Evolutionary conservation across 345 rosid species (phyloP), one percentile per base, ranked within the genome.

Genomic region (Ailanthus altissimus): DNA sequence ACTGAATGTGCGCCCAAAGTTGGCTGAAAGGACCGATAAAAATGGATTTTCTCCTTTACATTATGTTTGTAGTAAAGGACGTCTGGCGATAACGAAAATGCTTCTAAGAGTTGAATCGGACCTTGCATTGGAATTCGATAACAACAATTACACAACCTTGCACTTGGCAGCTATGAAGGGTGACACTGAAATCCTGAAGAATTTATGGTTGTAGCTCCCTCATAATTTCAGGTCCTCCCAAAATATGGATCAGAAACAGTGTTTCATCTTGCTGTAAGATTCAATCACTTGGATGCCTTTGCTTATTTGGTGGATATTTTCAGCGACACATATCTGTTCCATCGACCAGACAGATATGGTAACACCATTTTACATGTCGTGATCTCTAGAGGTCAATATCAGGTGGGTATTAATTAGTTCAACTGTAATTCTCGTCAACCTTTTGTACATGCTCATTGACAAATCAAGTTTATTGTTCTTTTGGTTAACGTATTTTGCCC

Each of bases 41-140:
- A 53, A 66, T 73, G 69, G 81, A 23, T 13, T n/a, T 15, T 63
- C 56, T n/a, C 40, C 73, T 9, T 67, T 79, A 69, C 81, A 79
- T 46, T 67, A 26, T 8, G 60, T 69, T 28, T 79, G 62, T 9
- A 38, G 38, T 1, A 56, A 67, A 58, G 72, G 81, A 5, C 62
- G 40, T 3, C 4, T 47, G 11, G 73, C 46, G 38, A 79, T 67
- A 45, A 21, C 74, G 10, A 65, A 18, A 36, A 47, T 67, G 63
- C 74, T 73, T 6, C 64, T 73, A 15, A 11, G 70, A 13, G 9
- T 20, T 38, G 77, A 66, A 8, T 18, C 12, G 38, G 60, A 57
- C n/a, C 47, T 73, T 0, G 59, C 74, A n/a, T 38, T 51, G 58
- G 45, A 57, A 5, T 56, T 73, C 23, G 40, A 73, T 58, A 66